Base-by-base conservation (phyloP, 1,284 basidiomycete species). In the Xerocomus amazonicus region DNA sequence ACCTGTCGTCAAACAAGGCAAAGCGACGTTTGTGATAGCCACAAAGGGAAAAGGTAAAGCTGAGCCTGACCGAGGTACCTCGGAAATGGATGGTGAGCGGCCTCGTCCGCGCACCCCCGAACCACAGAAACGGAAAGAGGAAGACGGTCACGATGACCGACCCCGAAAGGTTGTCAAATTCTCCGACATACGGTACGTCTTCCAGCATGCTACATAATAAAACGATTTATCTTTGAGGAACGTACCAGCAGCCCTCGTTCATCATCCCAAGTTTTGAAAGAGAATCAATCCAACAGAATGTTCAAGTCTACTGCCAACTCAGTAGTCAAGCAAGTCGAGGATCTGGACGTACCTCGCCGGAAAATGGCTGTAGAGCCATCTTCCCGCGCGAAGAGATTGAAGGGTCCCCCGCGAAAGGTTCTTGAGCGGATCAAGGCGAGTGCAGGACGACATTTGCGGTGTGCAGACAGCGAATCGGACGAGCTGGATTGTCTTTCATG, bases 401-500 rank as follows among this genome's bases (percentile, higher is more conserved):
- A 55, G 44, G 66, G 66, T 8, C 66, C 65, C 6, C 68, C 68
- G 1, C 60, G 28, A 3, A 53, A 59, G 26, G 59, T 70, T 5
- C 60, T 70, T 9, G 56, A 61, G 31, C 61, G 68, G 40, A 69
- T 70, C 45, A 62, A 54, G 45, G 58, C 58, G 23, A 60, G 56
- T 16, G 57, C 55, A 1, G 55, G 31, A 23, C 53, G 43, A 34
- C 45, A 56, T 50, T 39, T 55, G 14, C 43, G 51, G 35, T 45
- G 55, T 31, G 41, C 51, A 6, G 63, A 63, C 29, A 65, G 59
- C 39, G 67, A 66, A 36, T 60, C 61, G 3, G 66, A 68, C 34
- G 66, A 68, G 26, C 35, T 70, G 36, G 69, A 68, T 37, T 70
- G 63, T 44, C 55, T 68, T 42, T 59, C 65, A 13, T 62, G 56